These are phyloP conservation scores for Wallacemonas collosoma DNA, from an alignment of 208 protist genomes.

Conservation along the genomic window DNA sequence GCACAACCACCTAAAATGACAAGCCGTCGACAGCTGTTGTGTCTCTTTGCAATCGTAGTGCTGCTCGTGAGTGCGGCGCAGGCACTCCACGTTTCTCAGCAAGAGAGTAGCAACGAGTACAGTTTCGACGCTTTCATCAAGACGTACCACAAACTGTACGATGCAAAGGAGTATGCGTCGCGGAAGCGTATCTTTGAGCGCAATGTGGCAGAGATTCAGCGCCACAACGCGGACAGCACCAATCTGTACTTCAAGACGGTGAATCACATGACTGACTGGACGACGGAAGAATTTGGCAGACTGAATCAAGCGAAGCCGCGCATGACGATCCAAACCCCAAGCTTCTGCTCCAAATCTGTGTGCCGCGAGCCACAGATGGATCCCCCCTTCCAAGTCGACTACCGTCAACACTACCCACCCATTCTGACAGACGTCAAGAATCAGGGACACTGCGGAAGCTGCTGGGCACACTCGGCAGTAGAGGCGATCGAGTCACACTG, in stretches of 20 bases:
- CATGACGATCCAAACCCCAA: background rate
- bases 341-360: slow-evolving; percentile 9
- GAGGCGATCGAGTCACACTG: slow-evolving; percentile 82
- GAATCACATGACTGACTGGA: slow-evolving; percentile 58
- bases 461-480: slow-evolving; percentile 67
- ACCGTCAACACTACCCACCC: slow-evolving; percentile 32
- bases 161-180: slow-evolving; percentile 30
- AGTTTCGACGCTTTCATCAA: slow-evolving; percentile 42
- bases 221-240: slow-evolving; percentile 28
- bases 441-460: slow-evolving; percentile 80
- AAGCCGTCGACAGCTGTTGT: background rate
- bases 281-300: slow-evolving; percentile 40
- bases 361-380: slow-evolving; percentile 17
- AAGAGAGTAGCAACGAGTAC: slow-evolving; percentile 2
- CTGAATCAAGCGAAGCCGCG: slow-evolving; percentile 29
- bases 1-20: no score
- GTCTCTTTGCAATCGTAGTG: background rate
- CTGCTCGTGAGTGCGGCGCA: background rate
- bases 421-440: slow-evolving; percentile 75
- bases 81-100: background rate
- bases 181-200: slow-evolving; percentile 38
- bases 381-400: slow-evolving; percentile 53
- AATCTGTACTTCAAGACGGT: slow-evolving; percentile 30
- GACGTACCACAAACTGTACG: slow-evolving; percentile 44
- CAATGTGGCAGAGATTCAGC: slow-evolving; percentile 30